Base-by-base conservation (phyloP, 306 rosid genomes). In the Corylus heterophylla region DNA sequence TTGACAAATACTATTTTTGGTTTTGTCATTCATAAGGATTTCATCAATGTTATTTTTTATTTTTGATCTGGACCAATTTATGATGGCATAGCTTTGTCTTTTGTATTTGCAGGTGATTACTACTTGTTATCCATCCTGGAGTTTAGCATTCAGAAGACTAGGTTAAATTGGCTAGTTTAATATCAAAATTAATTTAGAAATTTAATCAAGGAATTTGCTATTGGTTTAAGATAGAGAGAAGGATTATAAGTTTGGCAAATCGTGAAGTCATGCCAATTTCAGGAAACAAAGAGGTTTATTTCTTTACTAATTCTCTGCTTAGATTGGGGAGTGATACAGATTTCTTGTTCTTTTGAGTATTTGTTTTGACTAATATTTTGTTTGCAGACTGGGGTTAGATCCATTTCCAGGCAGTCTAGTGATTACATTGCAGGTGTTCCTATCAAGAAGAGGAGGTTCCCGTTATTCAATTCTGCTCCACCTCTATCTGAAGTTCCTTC, bases 381-480 rank as follows among this genome's bases (percentile, higher is more conserved):
- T 90, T 91, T 89, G 88, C 98, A 95, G 99, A 89, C 86, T 47
- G 93, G 92, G 91, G 83, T 92, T 71, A 91, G 91, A 78, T 87
- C 96, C 74, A 76, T 74, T 81, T 84, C 79, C 73, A 87, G 89
- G 87, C 88, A 88, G 48, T 76, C 85, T 86, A 87, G 92, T 89
- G 92, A 86, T 89, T 92, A 89, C 83, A 80, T 83, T 88, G 90
- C 95, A 87, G 94, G 93, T 87, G 91, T 95, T 75, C 99, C 99
- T 51, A 93, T 95, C 86, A 95, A 95, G 96, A 95, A 95, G 86
- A 89, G 99, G 85, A 86, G 92, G 85, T 92, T 87, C 75, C 96
- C 90, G 5, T 45, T 87, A 73, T 69, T 84, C 78, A 84, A 69
- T 47, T 83, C 94, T 50, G 54, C 91, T 67, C 87, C 98, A 3